These are phyloP conservation scores for Phytophthora hibernalis DNA, from an alignment of 352 stramenopile species.

Conservation along the genomic window DNA sequence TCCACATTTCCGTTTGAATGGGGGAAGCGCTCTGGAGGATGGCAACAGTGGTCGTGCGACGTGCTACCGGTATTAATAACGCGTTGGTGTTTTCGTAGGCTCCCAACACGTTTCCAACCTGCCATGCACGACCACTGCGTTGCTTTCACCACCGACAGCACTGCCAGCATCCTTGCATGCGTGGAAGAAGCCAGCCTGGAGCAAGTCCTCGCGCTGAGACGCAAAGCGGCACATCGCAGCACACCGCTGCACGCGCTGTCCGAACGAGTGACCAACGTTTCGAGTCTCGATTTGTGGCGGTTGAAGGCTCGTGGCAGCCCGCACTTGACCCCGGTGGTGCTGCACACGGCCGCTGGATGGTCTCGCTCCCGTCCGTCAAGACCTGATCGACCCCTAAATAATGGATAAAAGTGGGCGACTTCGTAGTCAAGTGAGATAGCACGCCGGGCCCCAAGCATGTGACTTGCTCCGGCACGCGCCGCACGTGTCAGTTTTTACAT, in stretches of 20 bases:
- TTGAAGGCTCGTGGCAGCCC: constrained; percentile 14
- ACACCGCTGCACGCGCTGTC: constrained; percentile 5
- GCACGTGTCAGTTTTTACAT: constrained; percentile 23
- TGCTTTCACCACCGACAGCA: no score
- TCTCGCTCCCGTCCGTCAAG: not conserved
- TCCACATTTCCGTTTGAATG: no score
- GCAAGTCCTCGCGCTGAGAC: not conserved
- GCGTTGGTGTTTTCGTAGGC: not conserved
- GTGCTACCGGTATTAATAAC: not conserved
- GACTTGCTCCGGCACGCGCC: constrained; percentile 27
- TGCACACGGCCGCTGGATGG: constrained; percentile 9
- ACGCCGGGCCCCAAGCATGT: not conserved
- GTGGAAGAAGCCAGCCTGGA: not conserved
- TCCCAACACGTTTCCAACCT: not conserved
- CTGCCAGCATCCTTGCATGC: not conserved
- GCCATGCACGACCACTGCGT: not conserved
- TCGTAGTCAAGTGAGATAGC: constrained; percentile 8
- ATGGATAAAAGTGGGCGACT: constrained; percentile 26
- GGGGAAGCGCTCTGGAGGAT: no score
- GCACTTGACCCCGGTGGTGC: constrained; percentile 3
- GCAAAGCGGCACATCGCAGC: not conserved
- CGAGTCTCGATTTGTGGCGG: not conserved
- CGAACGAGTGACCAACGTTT: not conserved
- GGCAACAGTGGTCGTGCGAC: no score
- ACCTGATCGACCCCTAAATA: constrained; percentile 12